Conservation (phyloP, 1,284 basidiomycete species). For the Hemileia vastatrix region DNA sequence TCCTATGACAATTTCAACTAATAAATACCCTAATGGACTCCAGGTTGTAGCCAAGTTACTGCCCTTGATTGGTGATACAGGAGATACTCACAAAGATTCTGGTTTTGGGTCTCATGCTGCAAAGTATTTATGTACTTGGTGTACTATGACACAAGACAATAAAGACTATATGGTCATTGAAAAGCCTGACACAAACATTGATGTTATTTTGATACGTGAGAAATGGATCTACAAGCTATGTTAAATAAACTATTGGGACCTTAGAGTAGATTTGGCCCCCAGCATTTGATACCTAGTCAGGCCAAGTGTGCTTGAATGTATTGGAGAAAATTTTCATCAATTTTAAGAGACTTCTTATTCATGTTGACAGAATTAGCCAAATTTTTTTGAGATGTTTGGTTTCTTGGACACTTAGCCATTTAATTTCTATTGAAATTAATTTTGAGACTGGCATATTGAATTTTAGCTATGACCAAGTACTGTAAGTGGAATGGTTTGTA, state of each 20-base stretch:
- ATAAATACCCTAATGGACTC: background rate
- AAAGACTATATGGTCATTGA: background rate
- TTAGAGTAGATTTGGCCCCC: constrained; percentile 2
- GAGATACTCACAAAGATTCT: background rate
- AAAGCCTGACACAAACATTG: background rate
- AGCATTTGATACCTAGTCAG: background rate
- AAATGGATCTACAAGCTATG: too few species aligned
- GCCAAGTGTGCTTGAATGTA: background rate
- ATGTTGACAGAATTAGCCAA: too few species aligned
- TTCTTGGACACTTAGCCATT: too few species aligned
- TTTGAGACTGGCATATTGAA: too few species aligned
- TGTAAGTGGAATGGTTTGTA: too few species aligned
- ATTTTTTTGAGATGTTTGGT: too few species aligned
- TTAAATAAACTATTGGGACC: background rate
- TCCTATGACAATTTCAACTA: too few species aligned
- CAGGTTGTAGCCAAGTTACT: background rate
- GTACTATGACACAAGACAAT: background rate
- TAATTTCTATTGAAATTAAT: too few species aligned
- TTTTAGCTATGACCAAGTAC: too few species aligned
- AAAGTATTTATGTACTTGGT: background rate
- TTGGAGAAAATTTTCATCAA: too few species aligned
- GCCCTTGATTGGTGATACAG: background rate
- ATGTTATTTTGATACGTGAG: background rate
- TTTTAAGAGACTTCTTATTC: too few species aligned
- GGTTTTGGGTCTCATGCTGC: background rate